Percentiles rank a stretch among this genome's conserved stretches.
Conservation (phyloP, 495 filamentous ascomycete species). For the Daldinia concentrica region DNA sequence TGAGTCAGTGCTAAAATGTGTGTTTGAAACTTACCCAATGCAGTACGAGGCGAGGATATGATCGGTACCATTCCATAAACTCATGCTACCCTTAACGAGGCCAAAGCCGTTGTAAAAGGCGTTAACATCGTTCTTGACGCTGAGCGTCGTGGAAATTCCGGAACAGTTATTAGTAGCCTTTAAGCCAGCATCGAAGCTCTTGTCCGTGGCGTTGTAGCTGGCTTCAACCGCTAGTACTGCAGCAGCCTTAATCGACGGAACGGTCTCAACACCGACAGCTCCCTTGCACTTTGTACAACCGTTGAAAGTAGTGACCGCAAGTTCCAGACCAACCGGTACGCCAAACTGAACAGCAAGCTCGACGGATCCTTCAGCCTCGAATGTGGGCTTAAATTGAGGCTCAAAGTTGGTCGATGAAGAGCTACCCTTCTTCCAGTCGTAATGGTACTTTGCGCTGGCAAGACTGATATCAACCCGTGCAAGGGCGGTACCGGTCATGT, state of each 20-base stretch:
- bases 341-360: conserved; percentile 9
- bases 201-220: conserved; percentile 14
- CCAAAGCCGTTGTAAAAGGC: conserved; percentile 22
- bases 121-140: conserved; percentile 26
- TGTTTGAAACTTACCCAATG: conserved; percentile 11
- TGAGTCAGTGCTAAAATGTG: too few species aligned
- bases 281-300: conserved; percentile 22
- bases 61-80: conserved; percentile 10
- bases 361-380: conserved; percentile 17
- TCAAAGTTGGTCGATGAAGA: conserved; percentile 8
- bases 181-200: conserved; percentile 14
- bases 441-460: conserved; percentile 14
- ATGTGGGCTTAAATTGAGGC: conserved; percentile 19
- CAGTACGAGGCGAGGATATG: conserved; percentile 30
- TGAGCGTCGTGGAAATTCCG: conserved; percentile 29
- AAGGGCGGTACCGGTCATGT: conserved; percentile 24
- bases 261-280: conserved; percentile 20
- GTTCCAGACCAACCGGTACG: conserved; percentile 12
- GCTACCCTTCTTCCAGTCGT: conserved; percentile 21
- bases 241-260: conserved; percentile 30
- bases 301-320: conserved; percentile 15
- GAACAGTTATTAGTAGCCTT: conserved; percentile 27
- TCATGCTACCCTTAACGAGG: conserved; percentile 12
- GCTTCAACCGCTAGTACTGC: conserved; percentile 22
- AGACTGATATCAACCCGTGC: conserved; percentile 20